Evolutionary conservation across 768 basidiomycete species (phyloP), one percentile per base, ranked within the genome.

Genomic region (Lactifluus piperatus): DNA sequence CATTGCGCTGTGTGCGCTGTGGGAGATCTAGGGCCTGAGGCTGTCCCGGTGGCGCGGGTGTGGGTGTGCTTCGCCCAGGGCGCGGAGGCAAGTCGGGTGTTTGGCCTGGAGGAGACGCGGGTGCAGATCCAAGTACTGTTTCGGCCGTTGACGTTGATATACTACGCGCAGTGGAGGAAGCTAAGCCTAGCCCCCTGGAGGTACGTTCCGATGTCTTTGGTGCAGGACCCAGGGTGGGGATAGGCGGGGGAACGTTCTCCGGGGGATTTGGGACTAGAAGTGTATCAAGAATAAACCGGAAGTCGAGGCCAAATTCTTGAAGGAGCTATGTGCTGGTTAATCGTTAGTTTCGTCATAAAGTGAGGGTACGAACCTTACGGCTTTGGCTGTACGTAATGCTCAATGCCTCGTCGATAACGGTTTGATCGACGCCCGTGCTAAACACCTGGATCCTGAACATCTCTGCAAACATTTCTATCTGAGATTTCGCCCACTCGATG

Each of bases 381-480:
- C 90, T 91, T 72, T 97, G 93, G 7, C 77, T 69, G 54, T 85
- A 80, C 0, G 89, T 90, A 37, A 94, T 85, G 48, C 79, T 77
- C 51, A 90, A 72, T 13, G 91, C 88, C 59, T 94, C 91, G 29
- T 91, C 79, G 4, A 94, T 79, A 2, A 86, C 81, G 50, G 80
- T 73, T 8, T 78, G 74, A 49, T 88, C 86, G 4, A 85, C 79
- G 64, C 91, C 91, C 5, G 86, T 84, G 26, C 84, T 85, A 70
- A 91, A 95, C 0, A 98, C 94, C 68, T 98, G 97, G 60, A 86
- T 88, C 54, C 86, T 77, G 73, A 97, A 98, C 68, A 86, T 85
- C 51, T 84, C 84, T 3, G 86, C 87, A 68, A 88, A 98, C 22
- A 77, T 73, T 68, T 91, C 86, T 32, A 98, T 81, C 70, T 92